Conservation (phyloP, 1,284 basidiomycete species). For the Trametes pubescens region DNA sequence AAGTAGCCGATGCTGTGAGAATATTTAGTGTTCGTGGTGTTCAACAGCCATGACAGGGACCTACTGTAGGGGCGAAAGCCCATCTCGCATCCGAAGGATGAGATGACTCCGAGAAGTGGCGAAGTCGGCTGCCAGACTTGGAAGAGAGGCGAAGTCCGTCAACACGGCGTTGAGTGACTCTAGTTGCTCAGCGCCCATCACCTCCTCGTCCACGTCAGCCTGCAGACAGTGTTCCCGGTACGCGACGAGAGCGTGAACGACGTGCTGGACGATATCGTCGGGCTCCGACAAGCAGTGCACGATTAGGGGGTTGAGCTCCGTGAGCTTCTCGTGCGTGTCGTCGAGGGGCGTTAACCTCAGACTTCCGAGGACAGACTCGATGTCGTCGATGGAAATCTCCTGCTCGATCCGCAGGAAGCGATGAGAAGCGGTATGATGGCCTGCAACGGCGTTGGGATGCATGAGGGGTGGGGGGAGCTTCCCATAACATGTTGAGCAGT, state of each 20-base stretch:
- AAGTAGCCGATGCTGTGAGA: neutral
- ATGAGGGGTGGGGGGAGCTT: neutral
- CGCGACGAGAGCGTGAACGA: neutral
- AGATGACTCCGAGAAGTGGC: neutral
- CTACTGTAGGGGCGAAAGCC: neutral
- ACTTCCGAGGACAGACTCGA: neutral
- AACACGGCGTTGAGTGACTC: neutral
- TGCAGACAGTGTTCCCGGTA: constrained; percentile 3
- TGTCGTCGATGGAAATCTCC: neutral
- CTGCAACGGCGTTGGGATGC: neutral
- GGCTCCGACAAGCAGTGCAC: constrained; percentile 3
- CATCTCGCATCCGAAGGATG: neutral
- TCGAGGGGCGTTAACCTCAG: neutral
- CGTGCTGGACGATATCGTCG: neutral
- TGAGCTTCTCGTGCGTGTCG: neutral
- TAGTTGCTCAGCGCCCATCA: neutral
- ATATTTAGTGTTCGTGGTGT: too few relatives aligned
- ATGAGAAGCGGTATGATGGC: neutral
- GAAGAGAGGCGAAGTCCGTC: neutral
- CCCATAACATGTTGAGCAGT: constrained; percentile 7
- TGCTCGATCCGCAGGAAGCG: constrained; percentile 5
- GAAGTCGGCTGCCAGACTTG: neutral
- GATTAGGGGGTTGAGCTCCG: constrained; percentile 1
- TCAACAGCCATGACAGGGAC: neutral
- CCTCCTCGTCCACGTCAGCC: neutral